These are phyloP conservation scores for Gillenia trifoliata DNA, from an alignment of 306 rosid species.

Conservation along the genomic window DNA sequence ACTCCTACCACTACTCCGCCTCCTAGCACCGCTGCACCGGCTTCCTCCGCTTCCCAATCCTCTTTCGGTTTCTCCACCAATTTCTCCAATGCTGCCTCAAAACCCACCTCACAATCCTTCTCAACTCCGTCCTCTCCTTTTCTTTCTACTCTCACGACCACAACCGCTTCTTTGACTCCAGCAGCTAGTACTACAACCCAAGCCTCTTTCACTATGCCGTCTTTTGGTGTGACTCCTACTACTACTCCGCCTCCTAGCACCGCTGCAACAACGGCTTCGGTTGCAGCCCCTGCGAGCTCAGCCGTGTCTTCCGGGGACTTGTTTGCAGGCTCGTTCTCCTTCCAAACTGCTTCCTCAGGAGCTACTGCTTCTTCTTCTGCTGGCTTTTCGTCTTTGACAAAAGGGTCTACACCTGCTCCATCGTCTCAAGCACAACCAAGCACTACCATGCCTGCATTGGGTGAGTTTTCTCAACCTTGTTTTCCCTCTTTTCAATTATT, in stretches of 20 bases:
- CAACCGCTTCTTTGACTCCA: constrained; percentile 35
- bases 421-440: constrained; percentile 42
- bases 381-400: constrained; percentile 39
- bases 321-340: constrained; percentile 15
- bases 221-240: constrained; percentile 16
- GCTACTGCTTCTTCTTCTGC: constrained; percentile 25
- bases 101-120: constrained; percentile 43
- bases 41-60: too few relatives aligned
- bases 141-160: constrained; percentile 53
- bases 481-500: too few relatives aligned
- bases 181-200: too few relatives aligned
- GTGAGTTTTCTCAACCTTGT: constrained; percentile 31
- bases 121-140: constrained; percentile 40
- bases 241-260: not conserved
- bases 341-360: constrained; percentile 44
- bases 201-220: too few relatives aligned
- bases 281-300: constrained; percentile 24
- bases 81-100: too few relatives aligned
- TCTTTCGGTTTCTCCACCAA: too few relatives aligned
- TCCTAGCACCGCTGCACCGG: too few relatives aligned
- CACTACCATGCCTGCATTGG: constrained; percentile 34
- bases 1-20: constrained; percentile 18
- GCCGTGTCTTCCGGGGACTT: constrained; percentile 11
- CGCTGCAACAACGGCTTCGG: constrained; percentile 24
- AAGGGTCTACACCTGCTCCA: constrained; percentile 27